A percentile compares a stretch with the other conserved stretches of the same genome.
Conservation (phyloP, 2,329 filamentous ascomycete genomes). For the Trichoderma atrobrunneum region DNA sequence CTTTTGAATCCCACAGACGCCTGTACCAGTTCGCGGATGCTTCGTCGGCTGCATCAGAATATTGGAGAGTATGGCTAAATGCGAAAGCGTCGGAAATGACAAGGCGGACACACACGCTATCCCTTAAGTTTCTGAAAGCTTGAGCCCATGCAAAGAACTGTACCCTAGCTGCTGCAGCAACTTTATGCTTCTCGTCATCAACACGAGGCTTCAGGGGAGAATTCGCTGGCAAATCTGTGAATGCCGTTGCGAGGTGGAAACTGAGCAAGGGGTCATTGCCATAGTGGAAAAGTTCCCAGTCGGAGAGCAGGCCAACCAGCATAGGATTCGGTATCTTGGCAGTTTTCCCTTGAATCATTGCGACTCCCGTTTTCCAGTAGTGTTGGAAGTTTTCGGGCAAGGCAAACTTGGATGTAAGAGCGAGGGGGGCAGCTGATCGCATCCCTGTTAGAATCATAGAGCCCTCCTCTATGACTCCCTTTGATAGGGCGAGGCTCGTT, state of each 20-base stretch:
- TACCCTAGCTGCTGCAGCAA: slow-evolving; percentile 36
- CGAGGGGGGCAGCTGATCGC: slow-evolving; percentile 40
- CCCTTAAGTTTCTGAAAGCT: slow-evolving; percentile 36
- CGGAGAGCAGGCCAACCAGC: slow-evolving; percentile 37
- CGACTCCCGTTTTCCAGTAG: slow-evolving; percentile 38
- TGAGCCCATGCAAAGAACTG: slow-evolving; percentile 48
- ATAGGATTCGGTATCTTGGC: slow-evolving; percentile 44
- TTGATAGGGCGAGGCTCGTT: slow-evolving; percentile 24
- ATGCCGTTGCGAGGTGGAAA: slow-evolving; percentile 55
- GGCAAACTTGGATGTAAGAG: slow-evolving; percentile 26
- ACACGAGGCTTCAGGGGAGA: slow-evolving; percentile 38
- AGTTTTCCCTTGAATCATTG: slow-evolving; percentile 23
- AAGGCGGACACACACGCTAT: slow-evolving; percentile 43
- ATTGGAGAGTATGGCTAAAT: slow-evolving; percentile 52
- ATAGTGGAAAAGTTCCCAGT: slow-evolving; percentile 43
- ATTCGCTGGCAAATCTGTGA: slow-evolving; percentile 35
- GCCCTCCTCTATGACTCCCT: slow-evolving; percentile 24
- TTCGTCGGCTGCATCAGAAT: slow-evolving; percentile 30
- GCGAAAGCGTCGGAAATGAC: slow-evolving; percentile 47
- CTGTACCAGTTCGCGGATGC: slow-evolving; percentile 42
- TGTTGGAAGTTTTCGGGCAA: slow-evolving; percentile 26
- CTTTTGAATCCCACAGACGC: slow-evolving; percentile 37
- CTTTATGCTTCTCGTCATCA: slow-evolving; percentile 22
- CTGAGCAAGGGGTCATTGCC: slow-evolving; percentile 51
- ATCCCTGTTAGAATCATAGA: slow-evolving; percentile 29